Conservation (phyloP, 208 protist species). For the Phytomonas serpens region DNA sequence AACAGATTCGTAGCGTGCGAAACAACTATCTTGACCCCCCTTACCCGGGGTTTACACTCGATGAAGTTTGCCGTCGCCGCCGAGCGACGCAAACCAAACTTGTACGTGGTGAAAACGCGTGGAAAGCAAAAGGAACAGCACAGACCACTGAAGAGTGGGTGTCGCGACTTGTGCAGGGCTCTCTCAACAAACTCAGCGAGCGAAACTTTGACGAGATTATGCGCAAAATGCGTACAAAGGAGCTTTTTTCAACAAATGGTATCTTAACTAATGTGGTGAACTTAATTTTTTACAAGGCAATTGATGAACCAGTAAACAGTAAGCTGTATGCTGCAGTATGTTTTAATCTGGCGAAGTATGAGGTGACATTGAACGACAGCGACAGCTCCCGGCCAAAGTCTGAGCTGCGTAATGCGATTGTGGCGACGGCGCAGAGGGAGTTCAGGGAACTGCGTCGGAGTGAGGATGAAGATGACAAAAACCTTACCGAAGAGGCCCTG, state of each 20-base stretch:
- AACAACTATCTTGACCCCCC: constrained; percentile 62
- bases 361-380: constrained; percentile 30
- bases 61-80: constrained; percentile 65
- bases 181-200: constrained; percentile 76
- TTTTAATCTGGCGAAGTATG: constrained; percentile 68
- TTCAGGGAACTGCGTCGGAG: constrained; percentile 35
- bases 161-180: constrained; percentile 60
- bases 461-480: constrained; percentile 16
- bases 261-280: constrained; percentile 49
- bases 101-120: constrained; percentile 77
- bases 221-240: constrained; percentile 40
- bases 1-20: constrained; percentile 73
- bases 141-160: constrained; percentile 79
- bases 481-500: constrained; percentile 49
- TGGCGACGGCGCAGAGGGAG: constrained; percentile 44
- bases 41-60: constrained; percentile 82
- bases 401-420: constrained; percentile 63
- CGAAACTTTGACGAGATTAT: constrained; percentile 67
- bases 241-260: constrained; percentile 55
- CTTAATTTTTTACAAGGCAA: constrained; percentile 78
- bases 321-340: constrained; percentile 72
- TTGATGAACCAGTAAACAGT: constrained; percentile 81
- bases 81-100: constrained; percentile 53
- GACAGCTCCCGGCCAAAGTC: constrained; percentile 33
- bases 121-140: constrained; percentile 52